phyloP scores from a whole-genome alignment of 768 basidiomycete genomes.

The Phlebiopsis flavidoalba region DNA sequence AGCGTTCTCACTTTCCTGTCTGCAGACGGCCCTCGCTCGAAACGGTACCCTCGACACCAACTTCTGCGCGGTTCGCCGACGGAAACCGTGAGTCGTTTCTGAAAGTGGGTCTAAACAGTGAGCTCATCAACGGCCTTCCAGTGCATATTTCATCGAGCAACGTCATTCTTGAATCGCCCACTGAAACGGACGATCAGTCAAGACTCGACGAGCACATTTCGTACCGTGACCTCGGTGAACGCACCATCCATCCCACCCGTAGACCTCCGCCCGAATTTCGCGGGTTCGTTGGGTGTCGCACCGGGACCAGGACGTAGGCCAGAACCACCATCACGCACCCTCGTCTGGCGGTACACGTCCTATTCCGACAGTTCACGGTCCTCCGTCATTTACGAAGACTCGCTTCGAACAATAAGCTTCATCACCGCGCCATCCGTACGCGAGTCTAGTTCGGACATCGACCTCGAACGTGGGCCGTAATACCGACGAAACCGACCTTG shows the following conservation, averaged over 20 bases:
- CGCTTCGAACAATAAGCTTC: conserved; percentile 25
- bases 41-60: conserved; percentile 1
- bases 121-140: background rate
- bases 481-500: background rate
- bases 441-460: background rate
- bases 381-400: conserved; percentile 28
- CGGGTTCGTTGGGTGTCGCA: conserved; percentile 14
- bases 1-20: background rate
- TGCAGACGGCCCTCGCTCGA: background rate
- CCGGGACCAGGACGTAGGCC: conserved; percentile 9
- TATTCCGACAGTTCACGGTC: conserved; percentile 16
- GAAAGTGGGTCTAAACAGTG: background rate
- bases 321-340: conserved; percentile 17
- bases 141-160: conserved; percentile 13
- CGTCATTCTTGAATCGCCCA: conserved; percentile 57
- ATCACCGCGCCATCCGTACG: conserved; percentile 26
- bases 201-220: conserved; percentile 55
- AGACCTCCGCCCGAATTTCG: conserved; percentile 53
- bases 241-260: conserved; percentile 54
- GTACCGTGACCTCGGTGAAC: conserved; percentile 34
- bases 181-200: conserved; percentile 63
- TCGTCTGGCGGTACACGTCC: conserved; percentile 13
- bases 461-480: conserved; percentile 6
- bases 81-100: background rate
- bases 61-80: background rate